Evolutionary conservation across 23 red algal species (phyloP).

Genomic region (Chondrus crispus): DNA sequence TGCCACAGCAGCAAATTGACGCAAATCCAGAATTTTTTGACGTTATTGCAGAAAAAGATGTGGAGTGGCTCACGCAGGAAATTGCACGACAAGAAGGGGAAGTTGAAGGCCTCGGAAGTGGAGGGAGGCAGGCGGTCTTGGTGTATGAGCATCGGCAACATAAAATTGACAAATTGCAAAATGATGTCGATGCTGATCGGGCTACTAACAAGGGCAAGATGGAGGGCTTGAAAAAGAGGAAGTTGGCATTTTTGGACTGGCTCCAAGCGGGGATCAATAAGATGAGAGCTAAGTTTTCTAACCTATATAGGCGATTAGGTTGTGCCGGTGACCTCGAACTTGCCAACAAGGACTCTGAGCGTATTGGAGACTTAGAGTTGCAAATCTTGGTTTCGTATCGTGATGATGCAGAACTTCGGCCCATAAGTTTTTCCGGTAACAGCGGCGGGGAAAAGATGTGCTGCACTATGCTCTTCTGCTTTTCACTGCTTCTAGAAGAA

Average conservation of each 20-base stretch:
- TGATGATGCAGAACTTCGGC: constrained; percentile 52
- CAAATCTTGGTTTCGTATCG: constrained; percentile 90
- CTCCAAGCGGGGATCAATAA: constrained; percentile 26
- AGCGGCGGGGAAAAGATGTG: constrained; percentile 98
- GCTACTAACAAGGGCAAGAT: background rate
- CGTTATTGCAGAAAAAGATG: background rate
- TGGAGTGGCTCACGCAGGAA: constrained; percentile 25
- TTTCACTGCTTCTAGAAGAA: constrained; percentile 58
- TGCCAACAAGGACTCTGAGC: constrained; percentile 43
- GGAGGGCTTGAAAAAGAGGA: constrained; percentile 13
- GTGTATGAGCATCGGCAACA: constrained; percentile 65
- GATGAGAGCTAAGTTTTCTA: constrained; percentile 71
- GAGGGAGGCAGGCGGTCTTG: constrained; percentile 27
- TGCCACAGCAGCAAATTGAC: constrained; percentile 2
- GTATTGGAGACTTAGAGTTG: constrained; percentile 58
- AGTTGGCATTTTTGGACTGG: constrained; percentile 41
- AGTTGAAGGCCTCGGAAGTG: constrained; percentile 43
- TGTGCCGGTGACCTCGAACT: constrained; percentile 82
- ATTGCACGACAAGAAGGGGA: constrained; percentile 56
- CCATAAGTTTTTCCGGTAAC: constrained; percentile 61
- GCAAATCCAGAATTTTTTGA: constrained; percentile 39
- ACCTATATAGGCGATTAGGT: constrained; percentile 61
- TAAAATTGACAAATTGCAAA: constrained; percentile 56
- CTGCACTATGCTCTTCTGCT: constrained; percentile 87
- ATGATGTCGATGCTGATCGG: constrained; percentile 21